Evolutionary conservation across 208 protist species (phyloP).

Genomic region (Leishmania arabica): DNA sequence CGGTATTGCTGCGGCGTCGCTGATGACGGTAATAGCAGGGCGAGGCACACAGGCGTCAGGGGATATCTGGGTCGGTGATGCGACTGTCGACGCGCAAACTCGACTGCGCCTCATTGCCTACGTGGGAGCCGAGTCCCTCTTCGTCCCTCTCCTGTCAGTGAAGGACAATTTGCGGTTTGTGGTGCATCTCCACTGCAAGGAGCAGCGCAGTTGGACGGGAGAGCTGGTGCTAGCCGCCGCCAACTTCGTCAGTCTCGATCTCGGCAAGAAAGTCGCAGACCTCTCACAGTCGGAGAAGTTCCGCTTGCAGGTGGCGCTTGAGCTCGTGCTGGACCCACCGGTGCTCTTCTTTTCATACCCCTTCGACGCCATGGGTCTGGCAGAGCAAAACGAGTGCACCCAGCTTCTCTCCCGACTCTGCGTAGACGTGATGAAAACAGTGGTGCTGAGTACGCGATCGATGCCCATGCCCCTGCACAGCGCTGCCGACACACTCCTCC

Average conservation of each 20-base stretch:
- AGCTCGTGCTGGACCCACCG: slow-evolving; percentile 62
- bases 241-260: slow-evolving; percentile 44
- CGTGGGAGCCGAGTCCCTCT: slow-evolving; percentile 26
- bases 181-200: slow-evolving; percentile 47
- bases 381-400: slow-evolving; percentile 26
- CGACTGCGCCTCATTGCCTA: slow-evolving; percentile 17
- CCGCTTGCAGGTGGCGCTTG: slow-evolving; percentile 57
- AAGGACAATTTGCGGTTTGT: slow-evolving; percentile 57
- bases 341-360: slow-evolving; percentile 48
- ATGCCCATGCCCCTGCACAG: slow-evolving; percentile 44
- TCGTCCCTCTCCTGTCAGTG: slow-evolving; percentile 56
- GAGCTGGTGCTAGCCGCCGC: slow-evolving; percentile 38
- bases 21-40: slow-evolving; percentile 47
- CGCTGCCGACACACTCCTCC: slow-evolving; percentile 37
- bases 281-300: slow-evolving; percentile 46
- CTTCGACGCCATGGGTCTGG: slow-evolving; percentile 34
- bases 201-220: slow-evolving; percentile 33
- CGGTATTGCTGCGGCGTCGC: slow-evolving; percentile 21
- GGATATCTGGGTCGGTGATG: slow-evolving; percentile 35
- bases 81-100: neutral
- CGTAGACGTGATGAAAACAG: slow-evolving; percentile 48
- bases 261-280: slow-evolving; percentile 24
- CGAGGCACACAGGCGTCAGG: slow-evolving; percentile 25
- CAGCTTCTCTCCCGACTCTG: slow-evolving; percentile 41
- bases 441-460: slow-evolving; percentile 47